These are phyloP conservation scores for Helianthus tuberosus DNA, from an alignment of 129 eudicot species.

Conservation along the genomic window DNA sequence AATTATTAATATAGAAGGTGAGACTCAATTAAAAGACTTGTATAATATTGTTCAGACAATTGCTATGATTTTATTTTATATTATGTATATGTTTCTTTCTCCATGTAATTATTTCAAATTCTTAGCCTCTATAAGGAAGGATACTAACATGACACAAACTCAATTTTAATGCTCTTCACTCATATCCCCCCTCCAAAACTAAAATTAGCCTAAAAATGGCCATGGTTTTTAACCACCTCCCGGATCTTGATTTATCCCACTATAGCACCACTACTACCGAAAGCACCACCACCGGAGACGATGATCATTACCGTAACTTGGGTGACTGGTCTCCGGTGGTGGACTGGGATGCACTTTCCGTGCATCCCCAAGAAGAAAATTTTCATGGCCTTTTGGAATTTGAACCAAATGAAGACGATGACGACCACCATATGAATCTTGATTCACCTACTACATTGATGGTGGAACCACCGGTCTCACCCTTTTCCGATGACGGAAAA, in stretches of 20 bases:
- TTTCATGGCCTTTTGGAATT: conserved; percentile 45
- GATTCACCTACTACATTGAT: conserved; percentile 23
- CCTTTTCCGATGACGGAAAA: conserved; percentile 41
- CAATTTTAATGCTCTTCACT: neutral
- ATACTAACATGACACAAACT: conserved; percentile 16
- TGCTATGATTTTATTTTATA: neutral
- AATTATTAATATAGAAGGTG: no score
- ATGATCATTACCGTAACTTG: conserved; percentile 45
- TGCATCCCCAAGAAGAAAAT: conserved; percentile 42
- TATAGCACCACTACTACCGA: conserved; percentile 45
- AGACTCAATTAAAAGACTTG: no score
- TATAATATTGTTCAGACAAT: no score
- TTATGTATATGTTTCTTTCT: neutral
- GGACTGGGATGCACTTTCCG: conserved; percentile 68
- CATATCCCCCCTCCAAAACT: neutral
- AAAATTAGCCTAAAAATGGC: conserved; percentile 39
- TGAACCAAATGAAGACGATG: conserved; percentile 45
- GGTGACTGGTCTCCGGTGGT: conserved; percentile 66
- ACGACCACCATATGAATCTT: conserved; percentile 4
- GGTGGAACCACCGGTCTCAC: conserved; percentile 11
- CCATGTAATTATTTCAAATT: neutral
- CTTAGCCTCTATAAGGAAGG: conserved; percentile 11
- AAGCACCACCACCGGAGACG: conserved; percentile 51
- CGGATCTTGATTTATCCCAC: conserved; percentile 44
- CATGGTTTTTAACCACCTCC: conserved; percentile 42